Evolutionary conservation across 768 basidiomycete species (phyloP).

Genomic region (Mycena venus): DNA sequence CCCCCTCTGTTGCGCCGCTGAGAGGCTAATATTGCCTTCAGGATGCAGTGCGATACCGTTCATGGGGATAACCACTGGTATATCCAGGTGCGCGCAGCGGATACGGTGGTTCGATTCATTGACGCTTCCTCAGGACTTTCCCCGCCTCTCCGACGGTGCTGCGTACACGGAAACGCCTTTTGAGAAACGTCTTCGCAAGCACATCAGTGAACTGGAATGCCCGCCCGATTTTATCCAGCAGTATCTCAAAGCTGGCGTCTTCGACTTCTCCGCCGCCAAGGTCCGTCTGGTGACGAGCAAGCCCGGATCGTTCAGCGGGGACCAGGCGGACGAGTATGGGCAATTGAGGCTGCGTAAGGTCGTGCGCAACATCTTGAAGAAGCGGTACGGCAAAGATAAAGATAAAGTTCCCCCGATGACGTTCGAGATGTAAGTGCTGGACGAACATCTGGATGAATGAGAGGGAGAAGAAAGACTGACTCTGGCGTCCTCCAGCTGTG

Average conservation of each 20-base stretch:
- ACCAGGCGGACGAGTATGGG: not conserved
- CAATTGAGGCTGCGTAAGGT: not conserved
- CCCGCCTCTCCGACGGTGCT: too few relatives aligned
- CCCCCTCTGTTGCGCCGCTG: not conserved
- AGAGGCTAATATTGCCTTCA: too few relatives aligned
- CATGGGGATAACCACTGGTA: not conserved
- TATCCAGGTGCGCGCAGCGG: not conserved
- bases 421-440: not conserved
- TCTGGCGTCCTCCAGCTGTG: not conserved
- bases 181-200: too few relatives aligned
- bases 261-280: not conserved
- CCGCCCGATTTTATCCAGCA: not conserved
- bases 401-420: not conserved
- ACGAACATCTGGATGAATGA: not conserved
- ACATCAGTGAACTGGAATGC: not conserved
- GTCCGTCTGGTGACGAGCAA: conserved; percentile 2
- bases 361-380: not conserved
- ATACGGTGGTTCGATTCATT: not conserved
- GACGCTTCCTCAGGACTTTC: too few relatives aligned
- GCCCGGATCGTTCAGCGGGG: not conserved
- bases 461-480: not conserved
- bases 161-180: too few relatives aligned
- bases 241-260: not conserved
- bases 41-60: not conserved
- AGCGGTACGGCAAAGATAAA: not conserved